Conservation (phyloP, 2,329 filamentous ascomycete species). For the Paracamarosporium sp. region DNA sequence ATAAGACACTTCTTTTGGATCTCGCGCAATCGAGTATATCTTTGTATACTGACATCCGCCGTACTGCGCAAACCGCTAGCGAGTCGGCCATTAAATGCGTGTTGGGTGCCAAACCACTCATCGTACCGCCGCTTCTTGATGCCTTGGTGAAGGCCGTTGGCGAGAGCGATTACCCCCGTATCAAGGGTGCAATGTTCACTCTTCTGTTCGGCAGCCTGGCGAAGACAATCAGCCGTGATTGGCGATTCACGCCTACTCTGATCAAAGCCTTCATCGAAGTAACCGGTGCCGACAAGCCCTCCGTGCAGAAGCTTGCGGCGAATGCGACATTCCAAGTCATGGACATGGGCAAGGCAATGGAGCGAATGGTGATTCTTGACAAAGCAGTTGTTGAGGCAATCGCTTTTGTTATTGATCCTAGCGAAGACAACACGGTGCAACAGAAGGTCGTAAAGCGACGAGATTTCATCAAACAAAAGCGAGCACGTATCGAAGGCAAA, state of each 20-base stretch:
- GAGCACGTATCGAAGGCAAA: conserved; percentile 79
- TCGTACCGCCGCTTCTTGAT: conserved; percentile 86
- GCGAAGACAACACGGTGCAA: conserved; percentile 64
- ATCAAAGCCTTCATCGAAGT: conserved; percentile 90
- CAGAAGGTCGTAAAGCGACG: conserved; percentile 70
- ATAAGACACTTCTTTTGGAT: conserved; percentile 83
- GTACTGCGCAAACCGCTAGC: conserved; percentile 87
- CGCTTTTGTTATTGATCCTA: conserved; percentile 38
- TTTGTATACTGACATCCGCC: conserved; percentile 92
- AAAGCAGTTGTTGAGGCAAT: conserved; percentile 73
- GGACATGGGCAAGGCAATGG: conserved; percentile 88
- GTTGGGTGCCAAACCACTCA: conserved; percentile 83
- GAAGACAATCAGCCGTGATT: conserved; percentile 88
- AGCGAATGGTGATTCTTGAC: conserved; percentile 84
- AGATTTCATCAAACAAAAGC: conserved; percentile 75
- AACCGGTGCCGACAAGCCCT: conserved; percentile 88
- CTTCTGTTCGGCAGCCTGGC: conserved; percentile 86
- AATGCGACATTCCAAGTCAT: conserved; percentile 84
- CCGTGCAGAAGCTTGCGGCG: conserved; percentile 86
- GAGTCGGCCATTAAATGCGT: conserved; percentile 94
- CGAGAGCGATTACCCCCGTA: conserved; percentile 82
- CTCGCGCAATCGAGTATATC: conserved; percentile 90
- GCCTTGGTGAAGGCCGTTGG: conserved; percentile 80
- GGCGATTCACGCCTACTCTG: conserved; percentile 91
- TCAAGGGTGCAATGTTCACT: conserved; percentile 94